Evolutionary conservation across 208 protist genomes (phyloP).

Genomic region (Leptomonas seymouri): DNA sequence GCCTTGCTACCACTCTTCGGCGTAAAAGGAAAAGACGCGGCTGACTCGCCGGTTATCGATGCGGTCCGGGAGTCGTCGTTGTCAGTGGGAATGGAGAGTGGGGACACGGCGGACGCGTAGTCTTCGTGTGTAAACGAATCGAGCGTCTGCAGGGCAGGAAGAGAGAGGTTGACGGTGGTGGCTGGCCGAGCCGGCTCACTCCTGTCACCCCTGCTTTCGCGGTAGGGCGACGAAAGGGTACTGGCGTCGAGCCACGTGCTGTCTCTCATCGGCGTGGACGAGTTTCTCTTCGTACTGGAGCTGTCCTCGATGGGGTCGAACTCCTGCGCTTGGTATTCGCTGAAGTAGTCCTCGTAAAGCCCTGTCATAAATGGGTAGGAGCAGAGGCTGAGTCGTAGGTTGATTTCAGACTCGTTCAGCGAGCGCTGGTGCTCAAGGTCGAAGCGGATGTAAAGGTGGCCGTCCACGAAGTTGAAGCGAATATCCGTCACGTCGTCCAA

Average conservation of each 20-base stretch:
- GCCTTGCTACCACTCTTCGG: not conserved
- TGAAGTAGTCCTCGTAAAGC: constrained; percentile 49
- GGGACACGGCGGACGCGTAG: not conserved
- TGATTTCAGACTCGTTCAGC: constrained; percentile 43
- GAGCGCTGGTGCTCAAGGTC: constrained; percentile 33
- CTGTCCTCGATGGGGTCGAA: constrained; percentile 30
- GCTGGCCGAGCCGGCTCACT: not conserved
- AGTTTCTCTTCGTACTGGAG: constrained; percentile 16
- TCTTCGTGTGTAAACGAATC: not conserved
- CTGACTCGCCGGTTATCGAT: constrained; percentile 1
- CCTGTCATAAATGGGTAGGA: constrained; percentile 36
- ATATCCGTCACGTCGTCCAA: constrained; percentile 31
- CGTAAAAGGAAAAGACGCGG: constrained; percentile 5
- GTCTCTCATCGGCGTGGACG: not conserved
- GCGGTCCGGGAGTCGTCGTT: not conserved
- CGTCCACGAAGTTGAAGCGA: constrained; percentile 29
- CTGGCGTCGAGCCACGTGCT: constrained; percentile 14
- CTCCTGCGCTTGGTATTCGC: constrained; percentile 23
- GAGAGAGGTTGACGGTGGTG: constrained; percentile 3
- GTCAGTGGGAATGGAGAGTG: constrained; percentile 11
- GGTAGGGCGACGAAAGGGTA: not conserved
- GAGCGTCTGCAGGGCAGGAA: constrained; percentile 2
- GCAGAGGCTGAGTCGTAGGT: constrained; percentile 39
- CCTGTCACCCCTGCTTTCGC: not conserved
- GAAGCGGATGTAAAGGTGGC: constrained; percentile 39